Percentiles rank a stretch among this genome's conserved stretches.
Conservation (phyloP, 2,329 filamentous ascomycete species). For the Talaromyces rugulosus region DNA sequence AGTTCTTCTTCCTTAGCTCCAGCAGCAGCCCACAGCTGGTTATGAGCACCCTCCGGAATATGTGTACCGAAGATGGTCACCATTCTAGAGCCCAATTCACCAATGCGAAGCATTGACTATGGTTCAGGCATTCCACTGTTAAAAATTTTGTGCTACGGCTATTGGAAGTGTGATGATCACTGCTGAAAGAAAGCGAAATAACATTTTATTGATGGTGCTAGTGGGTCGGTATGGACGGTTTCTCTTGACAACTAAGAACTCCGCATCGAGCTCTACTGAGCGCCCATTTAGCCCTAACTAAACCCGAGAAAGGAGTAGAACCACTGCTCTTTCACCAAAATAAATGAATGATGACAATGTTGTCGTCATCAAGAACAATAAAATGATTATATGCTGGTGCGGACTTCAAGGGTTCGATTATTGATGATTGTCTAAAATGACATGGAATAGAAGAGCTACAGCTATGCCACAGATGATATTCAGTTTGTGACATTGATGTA, state of each 20-base stretch:
- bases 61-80: background rate
- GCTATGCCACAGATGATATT: no score
- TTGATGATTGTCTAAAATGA: no score
- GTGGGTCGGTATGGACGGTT: no score
- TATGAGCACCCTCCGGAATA: slow-evolving; percentile 16
- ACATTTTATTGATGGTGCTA: no score
- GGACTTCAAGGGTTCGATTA: no score
- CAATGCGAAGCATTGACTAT: background rate
- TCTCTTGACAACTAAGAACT: background rate
- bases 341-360: no score
- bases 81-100: background rate
- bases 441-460: no score
- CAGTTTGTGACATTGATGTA: background rate
- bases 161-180: background rate
- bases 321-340: no score
- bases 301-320: background rate
- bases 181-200: no score
- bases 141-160: background rate
- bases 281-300: background rate
- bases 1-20: slow-evolving; percentile 27
- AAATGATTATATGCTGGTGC: no score
- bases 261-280: background rate
- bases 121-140: background rate
- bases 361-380: no score
- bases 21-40: slow-evolving; percentile 41